Evolutionary conservation across 1,284 basidiomycete genomes (phyloP).

Genomic region (Cryptococcus amylolentus): DNA sequence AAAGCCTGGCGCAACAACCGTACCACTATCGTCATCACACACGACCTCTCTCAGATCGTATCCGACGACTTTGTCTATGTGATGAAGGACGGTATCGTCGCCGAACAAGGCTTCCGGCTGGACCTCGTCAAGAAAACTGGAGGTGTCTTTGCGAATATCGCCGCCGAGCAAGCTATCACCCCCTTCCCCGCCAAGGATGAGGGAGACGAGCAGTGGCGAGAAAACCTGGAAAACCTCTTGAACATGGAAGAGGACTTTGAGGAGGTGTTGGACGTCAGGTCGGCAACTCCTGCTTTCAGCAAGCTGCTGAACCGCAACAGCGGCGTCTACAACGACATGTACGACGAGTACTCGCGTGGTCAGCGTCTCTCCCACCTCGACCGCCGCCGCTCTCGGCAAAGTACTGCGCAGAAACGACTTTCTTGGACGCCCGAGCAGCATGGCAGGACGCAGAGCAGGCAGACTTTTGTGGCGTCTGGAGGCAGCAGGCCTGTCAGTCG

Average conservation of each 20-base stretch:
- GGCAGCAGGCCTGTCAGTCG: conserved; percentile 14
- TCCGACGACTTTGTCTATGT: conserved; percentile 85
- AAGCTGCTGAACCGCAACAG: conserved; percentile 21
- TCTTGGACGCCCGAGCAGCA: conserved; percentile 32
- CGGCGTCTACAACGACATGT: conserved; percentile 32
- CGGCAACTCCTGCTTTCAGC: conserved; percentile 25
- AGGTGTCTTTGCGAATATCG: conserved; percentile 50
- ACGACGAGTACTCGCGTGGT: conserved; percentile 35
- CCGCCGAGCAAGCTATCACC: conserved; percentile 44
- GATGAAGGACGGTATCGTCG: conserved; percentile 74
- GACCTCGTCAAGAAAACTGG: conserved; percentile 59
- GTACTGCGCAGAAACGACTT: conserved; percentile 27
- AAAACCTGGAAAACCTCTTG: conserved; percentile 46
- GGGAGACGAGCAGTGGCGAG: conserved; percentile 36
- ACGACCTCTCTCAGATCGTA: conserved; percentile 83
- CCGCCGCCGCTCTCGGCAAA: conserved; percentile 7
- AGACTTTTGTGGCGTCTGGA: conserved; percentile 1
- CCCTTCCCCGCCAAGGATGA: conserved; percentile 42
- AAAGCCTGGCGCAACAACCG: conserved; percentile 74
- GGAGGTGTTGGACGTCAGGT: conserved; percentile 14
- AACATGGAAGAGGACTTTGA: conserved; percentile 35
- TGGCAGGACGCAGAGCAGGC: conserved; percentile 11
- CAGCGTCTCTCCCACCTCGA: conserved; percentile 10
- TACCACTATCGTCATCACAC: conserved; percentile 95
- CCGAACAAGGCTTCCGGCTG: conserved; percentile 79